These are phyloP conservation scores for Candida morakotiae DNA, from an alignment of 805 yeast genomes.

Conservation along the genomic window DNA sequence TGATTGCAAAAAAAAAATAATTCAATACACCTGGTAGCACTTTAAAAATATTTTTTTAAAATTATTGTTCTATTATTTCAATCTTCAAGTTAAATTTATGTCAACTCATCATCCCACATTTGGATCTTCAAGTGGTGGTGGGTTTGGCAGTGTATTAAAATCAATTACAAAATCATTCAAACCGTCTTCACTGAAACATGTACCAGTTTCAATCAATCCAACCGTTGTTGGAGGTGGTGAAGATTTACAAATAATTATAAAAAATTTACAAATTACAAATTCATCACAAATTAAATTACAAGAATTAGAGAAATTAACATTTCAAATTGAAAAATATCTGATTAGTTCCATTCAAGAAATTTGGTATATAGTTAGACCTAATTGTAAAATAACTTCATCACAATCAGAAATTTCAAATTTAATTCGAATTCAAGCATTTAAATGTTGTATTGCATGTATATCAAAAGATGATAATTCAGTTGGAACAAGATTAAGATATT, in stretches of 20 bases:
- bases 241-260: conserved; percentile 34
- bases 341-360: conserved; percentile 64
- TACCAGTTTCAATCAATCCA: conserved; percentile 37
- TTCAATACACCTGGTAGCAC: neutral
- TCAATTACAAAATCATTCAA: conserved; percentile 36
- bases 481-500: conserved; percentile 50
- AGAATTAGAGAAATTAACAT: conserved; percentile 49
- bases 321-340: conserved; percentile 47
- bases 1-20: too few relatives aligned
- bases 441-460: conserved; percentile 55
- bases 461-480: conserved; percentile 47
- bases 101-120: conserved; percentile 28
- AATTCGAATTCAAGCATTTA: conserved; percentile 45
- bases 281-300: conserved; percentile 33
- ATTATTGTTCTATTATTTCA: too few relatives aligned
- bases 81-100: conserved; percentile 1
- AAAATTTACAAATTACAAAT: conserved; percentile 35
- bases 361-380: conserved; percentile 65
- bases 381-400: conserved; percentile 40
- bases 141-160: conserved; percentile 37
- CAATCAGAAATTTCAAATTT: too few relatives aligned
- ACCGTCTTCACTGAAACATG: conserved; percentile 18
- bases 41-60: neutral
- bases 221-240: conserved; percentile 43
- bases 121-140: conserved; percentile 21